Conservation (phyloP, 495 filamentous ascomycete genomes). For the Evernia prunastri region DNA sequence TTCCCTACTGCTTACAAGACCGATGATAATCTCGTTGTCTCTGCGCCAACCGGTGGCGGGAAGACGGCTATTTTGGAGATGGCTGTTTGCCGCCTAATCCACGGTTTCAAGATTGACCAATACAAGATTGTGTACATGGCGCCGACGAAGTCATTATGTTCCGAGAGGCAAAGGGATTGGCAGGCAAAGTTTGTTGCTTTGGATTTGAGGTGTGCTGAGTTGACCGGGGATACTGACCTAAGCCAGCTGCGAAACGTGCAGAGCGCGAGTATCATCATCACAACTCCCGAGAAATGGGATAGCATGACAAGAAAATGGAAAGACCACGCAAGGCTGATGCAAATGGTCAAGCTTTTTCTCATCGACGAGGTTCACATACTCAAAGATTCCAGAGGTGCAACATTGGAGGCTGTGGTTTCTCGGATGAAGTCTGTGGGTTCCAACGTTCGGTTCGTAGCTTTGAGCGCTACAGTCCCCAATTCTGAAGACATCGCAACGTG, state of each 20-base stretch:
- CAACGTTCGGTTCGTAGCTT: slow-evolving; percentile 80
- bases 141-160: slow-evolving; percentile 87
- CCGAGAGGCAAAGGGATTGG: slow-evolving; percentile 81
- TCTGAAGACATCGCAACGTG: slow-evolving; percentile 83
- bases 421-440: slow-evolving; percentile 91
- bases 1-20: slow-evolving; percentile 65
- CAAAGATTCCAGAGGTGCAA: slow-evolving; percentile 82
- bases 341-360: slow-evolving; percentile 82
- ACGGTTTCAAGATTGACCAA: slow-evolving; percentile 52
- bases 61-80: slow-evolving; percentile 90
- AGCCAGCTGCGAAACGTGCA: slow-evolving; percentile 67
- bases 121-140: slow-evolving; percentile 96
- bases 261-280: slow-evolving; percentile 84
- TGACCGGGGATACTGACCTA: slow-evolving; percentile 87
- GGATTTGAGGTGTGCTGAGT: slow-evolving; percentile 69
- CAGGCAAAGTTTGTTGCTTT: slow-evolving; percentile 71
- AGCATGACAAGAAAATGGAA: slow-evolving; percentile 95
- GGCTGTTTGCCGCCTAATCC: slow-evolving; percentile 76
- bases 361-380: slow-evolving; percentile 97
- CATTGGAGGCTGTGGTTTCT: slow-evolving; percentile 90
- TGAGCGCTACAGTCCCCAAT: slow-evolving; percentile 93
- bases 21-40: slow-evolving; percentile 79
- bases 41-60: slow-evolving; percentile 88
- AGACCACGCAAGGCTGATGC: slow-evolving; percentile 76
- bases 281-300: slow-evolving; percentile 98